Conservation (phyloP, 805 yeast genomes). For the Suhomyces faveliae region DNA sequence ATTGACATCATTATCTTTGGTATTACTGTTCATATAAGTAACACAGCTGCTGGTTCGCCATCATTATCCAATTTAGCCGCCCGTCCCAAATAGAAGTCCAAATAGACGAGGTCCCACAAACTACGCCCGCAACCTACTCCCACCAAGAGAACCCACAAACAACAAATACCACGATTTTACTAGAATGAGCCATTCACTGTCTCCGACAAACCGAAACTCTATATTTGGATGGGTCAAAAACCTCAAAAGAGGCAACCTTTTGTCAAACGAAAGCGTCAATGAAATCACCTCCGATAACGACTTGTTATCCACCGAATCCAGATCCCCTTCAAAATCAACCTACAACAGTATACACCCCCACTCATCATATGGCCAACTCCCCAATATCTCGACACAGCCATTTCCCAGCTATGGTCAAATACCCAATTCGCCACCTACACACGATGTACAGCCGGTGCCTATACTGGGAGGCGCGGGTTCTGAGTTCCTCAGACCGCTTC, state of each 20-base stretch:
- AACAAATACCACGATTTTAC: no score
- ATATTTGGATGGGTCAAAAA: conserved; percentile 47
- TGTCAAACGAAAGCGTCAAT: conserved; percentile 39
- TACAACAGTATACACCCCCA: conserved; percentile 2
- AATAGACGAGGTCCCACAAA: no score
- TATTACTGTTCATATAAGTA: neutral
- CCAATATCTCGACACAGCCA: conserved; percentile 3
- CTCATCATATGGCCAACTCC: neutral
- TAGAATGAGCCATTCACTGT: conserved; percentile 40
- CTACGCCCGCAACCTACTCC: no score
- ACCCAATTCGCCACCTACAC: conserved; percentile 8
- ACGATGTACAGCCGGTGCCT: conserved; percentile 3
- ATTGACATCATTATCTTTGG: neutral
- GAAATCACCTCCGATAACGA: conserved; percentile 26
- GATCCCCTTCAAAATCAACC: conserved; percentile 14
- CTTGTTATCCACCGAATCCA: conserved; percentile 13
- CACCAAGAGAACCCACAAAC: no score
- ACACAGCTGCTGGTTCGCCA: neutral
- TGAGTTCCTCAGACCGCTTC: conserved; percentile 43
- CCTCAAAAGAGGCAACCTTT: conserved; percentile 35
- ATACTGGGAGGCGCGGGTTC: conserved; percentile 8
- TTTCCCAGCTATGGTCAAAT: conserved; percentile 6
- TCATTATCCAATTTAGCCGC: no score
- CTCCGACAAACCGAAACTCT: conserved; percentile 39
- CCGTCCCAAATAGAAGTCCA: no score